Percentiles rank a stretch among this genome's conserved stretches.
phyloP scores from a whole-genome alignment of 495 filamentous ascomycete genomes.

The Neurospora sp. region DNA sequence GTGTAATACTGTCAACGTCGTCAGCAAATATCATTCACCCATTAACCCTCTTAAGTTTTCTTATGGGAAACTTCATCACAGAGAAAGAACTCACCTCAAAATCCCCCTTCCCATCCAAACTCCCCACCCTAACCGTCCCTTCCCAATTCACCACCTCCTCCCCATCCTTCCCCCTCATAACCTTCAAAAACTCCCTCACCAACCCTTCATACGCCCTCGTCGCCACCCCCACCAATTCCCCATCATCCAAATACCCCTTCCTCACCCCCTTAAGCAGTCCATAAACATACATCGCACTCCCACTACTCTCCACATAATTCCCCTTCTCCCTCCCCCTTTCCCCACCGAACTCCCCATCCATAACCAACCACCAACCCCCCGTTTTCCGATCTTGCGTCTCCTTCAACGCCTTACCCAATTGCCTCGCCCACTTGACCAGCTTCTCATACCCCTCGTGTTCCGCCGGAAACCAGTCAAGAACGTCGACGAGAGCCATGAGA shows the following conservation, averaged over 20 bases:
- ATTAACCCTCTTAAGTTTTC: no score
- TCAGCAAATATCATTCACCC: no score
- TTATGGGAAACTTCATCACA: not conserved
- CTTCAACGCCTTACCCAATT: slow-evolving; percentile 33
- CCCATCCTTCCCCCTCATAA: slow-evolving; percentile 21
- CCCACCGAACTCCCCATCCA: slow-evolving; percentile 35
- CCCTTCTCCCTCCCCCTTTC: slow-evolving; percentile 20
- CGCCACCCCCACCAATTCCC: slow-evolving; percentile 26
- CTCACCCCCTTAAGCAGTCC: slow-evolving; percentile 43
- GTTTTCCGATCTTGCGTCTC: slow-evolving; percentile 33
- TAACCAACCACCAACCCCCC: slow-evolving; percentile 53
- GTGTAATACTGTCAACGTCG: slow-evolving; percentile 5
- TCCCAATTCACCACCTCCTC: slow-evolving; percentile 32
- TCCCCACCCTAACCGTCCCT: slow-evolving; percentile 47
- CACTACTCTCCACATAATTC: slow-evolving; percentile 54
- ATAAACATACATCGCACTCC: slow-evolving; percentile 51
- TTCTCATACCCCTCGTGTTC: no score
- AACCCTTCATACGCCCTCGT: slow-evolving; percentile 18
- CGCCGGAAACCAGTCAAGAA: not conserved
- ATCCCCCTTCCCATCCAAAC: slow-evolving; percentile 38
- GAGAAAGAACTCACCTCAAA: slow-evolving; percentile 26
- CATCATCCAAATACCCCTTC: slow-evolving; percentile 7
- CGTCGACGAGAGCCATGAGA: slow-evolving; percentile 42
- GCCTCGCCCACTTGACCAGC: slow-evolving; percentile 22
- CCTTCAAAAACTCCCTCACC: slow-evolving; percentile 23